These are phyloP conservation scores for Termitomyces sp. DNA, from an alignment of 768 basidiomycete species.

Conservation along the genomic window DNA sequence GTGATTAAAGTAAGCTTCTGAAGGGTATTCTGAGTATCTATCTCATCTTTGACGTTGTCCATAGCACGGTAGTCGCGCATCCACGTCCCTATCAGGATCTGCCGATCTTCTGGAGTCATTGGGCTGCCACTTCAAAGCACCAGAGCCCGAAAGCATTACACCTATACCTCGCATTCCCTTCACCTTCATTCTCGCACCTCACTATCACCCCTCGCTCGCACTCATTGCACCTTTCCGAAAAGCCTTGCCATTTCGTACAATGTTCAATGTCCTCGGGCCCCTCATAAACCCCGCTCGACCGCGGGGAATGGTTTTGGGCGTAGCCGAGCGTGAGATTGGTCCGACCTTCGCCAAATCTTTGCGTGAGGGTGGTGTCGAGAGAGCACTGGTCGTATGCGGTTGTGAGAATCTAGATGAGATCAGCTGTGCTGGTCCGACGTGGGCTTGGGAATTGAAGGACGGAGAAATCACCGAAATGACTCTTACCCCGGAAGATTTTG, in stretches of 20 bases:
- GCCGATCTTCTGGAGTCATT: conserved; percentile 88
- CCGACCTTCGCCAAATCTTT: conserved; percentile 74
- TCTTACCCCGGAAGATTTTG: conserved; percentile 73
- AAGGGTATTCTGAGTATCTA: background rate
- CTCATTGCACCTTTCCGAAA: conserved; percentile 80
- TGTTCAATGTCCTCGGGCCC: conserved; percentile 95
- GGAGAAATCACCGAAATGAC: conserved; percentile 57
- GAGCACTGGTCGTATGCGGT: conserved; percentile 92
- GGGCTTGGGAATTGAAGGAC: conserved; percentile 74
- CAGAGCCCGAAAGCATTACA: conserved; percentile 50
- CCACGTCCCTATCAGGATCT: conserved; percentile 91
- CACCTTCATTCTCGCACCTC: conserved; percentile 88
- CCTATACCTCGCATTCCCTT: conserved; percentile 70
- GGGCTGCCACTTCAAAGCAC: conserved; percentile 67
- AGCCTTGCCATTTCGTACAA: conserved; percentile 86
- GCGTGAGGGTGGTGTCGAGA: conserved; percentile 64
- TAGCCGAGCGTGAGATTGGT: conserved; percentile 79
- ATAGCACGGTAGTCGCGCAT: conserved; percentile 87
- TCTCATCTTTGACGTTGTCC: conserved; percentile 2
- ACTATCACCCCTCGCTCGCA: conserved; percentile 87
- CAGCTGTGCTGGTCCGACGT: conserved; percentile 86
- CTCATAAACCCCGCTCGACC: conserved; percentile 90
- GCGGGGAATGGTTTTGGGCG: conserved; percentile 85
- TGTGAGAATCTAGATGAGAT: conserved; percentile 92
- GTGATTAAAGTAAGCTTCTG: conserved; percentile 71